These are phyloP conservation scores for Stereum hirsutum DNA, from an alignment of 1,284 basidiomycete genomes.

Conservation along the genomic window DNA sequence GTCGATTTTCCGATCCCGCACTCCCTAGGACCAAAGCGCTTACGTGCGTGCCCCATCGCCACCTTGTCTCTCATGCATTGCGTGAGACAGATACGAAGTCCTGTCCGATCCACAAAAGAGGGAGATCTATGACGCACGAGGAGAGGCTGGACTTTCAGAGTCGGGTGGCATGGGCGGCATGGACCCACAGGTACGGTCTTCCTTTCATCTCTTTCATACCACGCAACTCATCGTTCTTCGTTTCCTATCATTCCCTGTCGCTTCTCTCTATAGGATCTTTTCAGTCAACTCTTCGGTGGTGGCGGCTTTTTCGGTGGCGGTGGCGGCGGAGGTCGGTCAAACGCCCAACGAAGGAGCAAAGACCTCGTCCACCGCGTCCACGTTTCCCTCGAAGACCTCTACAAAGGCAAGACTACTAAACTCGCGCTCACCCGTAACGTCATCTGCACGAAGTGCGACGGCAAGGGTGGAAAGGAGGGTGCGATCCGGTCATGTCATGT, in stretches of 20 bases:
- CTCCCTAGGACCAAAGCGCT: conserved; percentile 1
- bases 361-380: conserved; percentile 97
- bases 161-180: conserved; percentile 90
- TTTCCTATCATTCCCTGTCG: conserved; percentile 11
- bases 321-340: conserved; percentile 50
- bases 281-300: conserved; percentile 91
- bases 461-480: conserved; percentile 96
- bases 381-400: conserved; percentile 95
- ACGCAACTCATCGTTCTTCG: neutral
- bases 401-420: conserved; percentile 98
- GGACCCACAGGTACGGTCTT: conserved; percentile 74
- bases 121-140: conserved; percentile 82
- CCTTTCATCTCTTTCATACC: neutral
- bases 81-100: conserved; percentile 72
- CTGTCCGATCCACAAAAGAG: conserved; percentile 88
- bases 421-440: conserved; percentile 95
- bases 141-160: conserved; percentile 88
- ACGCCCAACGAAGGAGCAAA: conserved; percentile 94
- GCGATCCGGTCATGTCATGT: conserved; percentile 75
- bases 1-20: conserved; percentile 4
- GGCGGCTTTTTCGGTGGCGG: conserved; percentile 50
- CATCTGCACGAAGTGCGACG: conserved; percentile 90
- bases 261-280: conserved; percentile 72
- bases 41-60: too few relatives aligned
- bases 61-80: conserved; percentile 7